Base-by-base conservation (phyloP, 2,329 filamentous ascomycete genomes). In the Aspergillus flavus region DNA sequence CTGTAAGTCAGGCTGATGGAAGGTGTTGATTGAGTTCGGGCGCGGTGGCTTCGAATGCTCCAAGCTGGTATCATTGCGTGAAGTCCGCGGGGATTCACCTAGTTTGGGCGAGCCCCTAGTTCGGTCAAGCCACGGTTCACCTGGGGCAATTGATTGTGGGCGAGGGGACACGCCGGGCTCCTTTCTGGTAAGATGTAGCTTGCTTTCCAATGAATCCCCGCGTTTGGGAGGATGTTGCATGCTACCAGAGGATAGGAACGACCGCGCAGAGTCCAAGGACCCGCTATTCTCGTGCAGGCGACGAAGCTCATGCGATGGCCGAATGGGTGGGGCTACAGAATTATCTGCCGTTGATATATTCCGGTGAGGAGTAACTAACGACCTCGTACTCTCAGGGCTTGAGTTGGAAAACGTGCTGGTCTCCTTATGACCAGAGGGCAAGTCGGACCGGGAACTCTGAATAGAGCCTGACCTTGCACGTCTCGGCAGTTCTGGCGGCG, bases 401-500 rank as follows among this genome's bases (percentile, higher is more conserved):
- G 73, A 68, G 7, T 80, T 74, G 36, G 80, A 78, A 30, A 77
- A 76, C 36, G 75, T 72, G 36, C 81, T 79, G 19, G 78, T 78
- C 45, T 80, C 78, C 30, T 76, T 72, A n/a, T 76, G 71, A 26
- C 79, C 76, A 23, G 78, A 74, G 36, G 70, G 73, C 21, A 78
- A 57, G 59, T 77, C 76, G 6, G 76, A 77, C n/a, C 81, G 79
- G 6, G 80, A 79, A 66, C 77, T 81, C 36, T 81, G 85, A 54
- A 77, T 77, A 58, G 81, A 82, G 32, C 79, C 79, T n/a, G 76
- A 70, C 57, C 75, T 83, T 84, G 73, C 83, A 85, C 71, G 83
- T 86, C 76, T 89, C 91, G 0, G 93, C 92, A 1, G 91, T 56
- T 96, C 92, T 72, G 94, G 92, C 72, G 94, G 92, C 50, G 95